A percentile compares a stretch with the other conserved stretches of the same genome.
These are phyloP conservation scores for Nidularia pulvinata DNA, from an alignment of 768 basidiomycete species.

Conservation along the genomic window DNA sequence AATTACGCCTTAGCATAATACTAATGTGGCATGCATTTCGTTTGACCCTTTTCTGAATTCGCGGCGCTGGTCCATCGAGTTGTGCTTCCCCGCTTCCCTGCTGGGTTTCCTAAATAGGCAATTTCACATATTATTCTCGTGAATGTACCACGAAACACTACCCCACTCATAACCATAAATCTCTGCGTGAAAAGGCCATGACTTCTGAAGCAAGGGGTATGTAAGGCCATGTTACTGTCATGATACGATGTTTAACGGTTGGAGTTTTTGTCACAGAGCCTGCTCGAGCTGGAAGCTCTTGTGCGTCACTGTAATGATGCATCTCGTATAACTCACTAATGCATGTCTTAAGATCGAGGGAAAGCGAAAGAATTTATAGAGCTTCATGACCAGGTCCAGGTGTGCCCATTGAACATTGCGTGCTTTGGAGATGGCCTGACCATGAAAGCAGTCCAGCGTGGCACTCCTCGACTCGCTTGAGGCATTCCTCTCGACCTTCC, in stretches of 20 bases:
- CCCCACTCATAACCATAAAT: too few relatives aligned
- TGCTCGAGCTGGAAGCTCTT: too few relatives aligned
- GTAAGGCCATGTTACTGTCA: not conserved
- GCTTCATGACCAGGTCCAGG: slow-evolving; percentile 91
- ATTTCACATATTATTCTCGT: too few relatives aligned
- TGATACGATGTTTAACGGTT: too few relatives aligned
- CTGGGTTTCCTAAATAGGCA: too few relatives aligned
- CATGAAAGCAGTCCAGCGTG: slow-evolving; percentile 69
- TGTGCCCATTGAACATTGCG: slow-evolving; percentile 19
- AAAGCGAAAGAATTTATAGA: slow-evolving; percentile 72
- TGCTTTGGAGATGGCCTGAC: slow-evolving; percentile 1
- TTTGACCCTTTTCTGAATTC: too few relatives aligned
- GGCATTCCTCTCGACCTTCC: slow-evolving; percentile 92
- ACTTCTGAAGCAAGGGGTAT: not conserved
- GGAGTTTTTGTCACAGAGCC: too few relatives aligned
- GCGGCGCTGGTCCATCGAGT: too few relatives aligned
- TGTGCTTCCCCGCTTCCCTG: too few relatives aligned
- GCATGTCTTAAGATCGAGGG: slow-evolving; percentile 24
- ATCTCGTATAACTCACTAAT: not conserved
- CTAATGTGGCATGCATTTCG: not conserved
- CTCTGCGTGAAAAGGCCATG: too few relatives aligned
- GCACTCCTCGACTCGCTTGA: slow-evolving; percentile 86
- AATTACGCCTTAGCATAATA: slow-evolving; percentile 27
- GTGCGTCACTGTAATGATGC: not conserved
- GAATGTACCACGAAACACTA: too few relatives aligned